Percentiles rank a stretch among this genome's conserved stretches.
Evolutionary conservation across 768 basidiomycete genomes (phyloP).

Genomic region (Serendipita indica): DNA sequence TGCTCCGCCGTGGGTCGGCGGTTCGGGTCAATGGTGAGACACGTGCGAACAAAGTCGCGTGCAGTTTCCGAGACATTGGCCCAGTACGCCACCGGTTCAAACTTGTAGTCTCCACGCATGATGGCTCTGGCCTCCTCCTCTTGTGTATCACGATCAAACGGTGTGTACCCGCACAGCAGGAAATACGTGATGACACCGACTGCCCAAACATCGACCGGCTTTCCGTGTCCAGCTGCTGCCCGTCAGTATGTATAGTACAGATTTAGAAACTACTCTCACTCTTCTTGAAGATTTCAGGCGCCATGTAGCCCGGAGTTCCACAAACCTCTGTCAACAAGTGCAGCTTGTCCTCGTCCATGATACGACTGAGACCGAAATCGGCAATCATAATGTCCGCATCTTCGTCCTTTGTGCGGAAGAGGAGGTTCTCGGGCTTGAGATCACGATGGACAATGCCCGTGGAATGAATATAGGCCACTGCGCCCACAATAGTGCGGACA

Average conservation of each 20-base stretch:
- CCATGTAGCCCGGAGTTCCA: constrained; percentile 91
- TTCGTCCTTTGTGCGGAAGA: constrained; percentile 80
- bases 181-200: constrained; percentile 99
- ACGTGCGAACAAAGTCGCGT: constrained; percentile 63
- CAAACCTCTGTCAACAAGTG: constrained; percentile 87
- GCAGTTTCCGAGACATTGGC: constrained; percentile 68
- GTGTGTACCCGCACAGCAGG: constrained; percentile 84
- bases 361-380: constrained; percentile 84
- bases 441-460: constrained; percentile 92
- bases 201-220: constrained; percentile 92
- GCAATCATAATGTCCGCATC: constrained; percentile 94
- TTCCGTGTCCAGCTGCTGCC: constrained; percentile 66
- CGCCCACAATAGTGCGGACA: constrained; percentile 69
- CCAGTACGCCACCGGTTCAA: constrained; percentile 82
- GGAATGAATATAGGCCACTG: constrained; percentile 84
- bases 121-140: constrained; percentile 92
- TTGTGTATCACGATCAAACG: constrained; percentile 85
- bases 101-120: constrained; percentile 82
- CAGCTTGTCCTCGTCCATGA: constrained; percentile 84
- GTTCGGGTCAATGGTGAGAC: constrained; percentile 72
- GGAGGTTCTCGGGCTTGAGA: constrained; percentile 92
- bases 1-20: constrained; percentile 66
- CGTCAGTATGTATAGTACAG: constrained; percentile 8
- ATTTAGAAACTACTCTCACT: neutral
- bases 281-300: constrained; percentile 73